Conservation (phyloP, 192 early-diverging fungal genomes). For the Backusella circina region DNA sequence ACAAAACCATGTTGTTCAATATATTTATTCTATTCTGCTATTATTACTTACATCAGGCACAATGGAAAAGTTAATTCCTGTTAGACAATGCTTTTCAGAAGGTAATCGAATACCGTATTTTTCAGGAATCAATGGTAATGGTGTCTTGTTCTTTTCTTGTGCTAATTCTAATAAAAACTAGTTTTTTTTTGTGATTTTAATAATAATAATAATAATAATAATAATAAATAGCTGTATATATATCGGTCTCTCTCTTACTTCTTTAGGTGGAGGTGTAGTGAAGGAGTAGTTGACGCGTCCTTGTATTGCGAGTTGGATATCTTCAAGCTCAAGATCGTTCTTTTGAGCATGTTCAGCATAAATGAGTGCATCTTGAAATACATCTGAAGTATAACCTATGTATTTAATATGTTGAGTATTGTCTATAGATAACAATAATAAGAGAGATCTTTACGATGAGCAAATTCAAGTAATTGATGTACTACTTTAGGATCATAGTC, state of each 20-base stretch:
- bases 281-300: constrained; percentile 89
- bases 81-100: constrained; percentile 70
- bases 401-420: not conserved
- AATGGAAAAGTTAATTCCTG: constrained; percentile 75
- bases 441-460: constrained; percentile 61
- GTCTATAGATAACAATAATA: no score
- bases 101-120: constrained; percentile 78
- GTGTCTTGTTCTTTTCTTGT: constrained; percentile 71
- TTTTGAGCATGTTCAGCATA: constrained; percentile 91
- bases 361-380: constrained; percentile 86
- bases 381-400: constrained; percentile 83
- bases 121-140: constrained; percentile 73
- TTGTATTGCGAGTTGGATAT: constrained; percentile 91
- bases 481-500: constrained; percentile 92
- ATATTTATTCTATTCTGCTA: not conserved
- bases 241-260: constrained; percentile 48
- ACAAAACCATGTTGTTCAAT: not conserved
- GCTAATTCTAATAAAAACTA: constrained; percentile 74
- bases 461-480: constrained; percentile 90
- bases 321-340: constrained; percentile 75
- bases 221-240: no score
- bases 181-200: not conserved
- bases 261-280: constrained; percentile 83
- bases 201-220: no score
- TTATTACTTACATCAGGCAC: constrained; percentile 62